A percentile compares a stretch with the other conserved stretches of the same genome.
Evolutionary conservation across 306 rosid genomes (phyloP).

Genomic region (Vigna radiata): DNA sequence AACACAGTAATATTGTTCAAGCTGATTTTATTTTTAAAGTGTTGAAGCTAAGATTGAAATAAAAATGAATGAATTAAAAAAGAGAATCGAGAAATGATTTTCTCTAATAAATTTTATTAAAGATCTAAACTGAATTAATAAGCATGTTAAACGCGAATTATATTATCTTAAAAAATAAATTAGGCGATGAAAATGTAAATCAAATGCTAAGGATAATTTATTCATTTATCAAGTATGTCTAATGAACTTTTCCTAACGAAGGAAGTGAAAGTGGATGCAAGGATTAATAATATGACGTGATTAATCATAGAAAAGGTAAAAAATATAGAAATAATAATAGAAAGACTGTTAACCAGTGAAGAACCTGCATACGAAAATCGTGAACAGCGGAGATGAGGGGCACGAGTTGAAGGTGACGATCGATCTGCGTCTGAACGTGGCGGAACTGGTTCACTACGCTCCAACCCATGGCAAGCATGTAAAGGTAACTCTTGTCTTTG

Average conservation of each 20-base stretch:
- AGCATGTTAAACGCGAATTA: too few species aligned
- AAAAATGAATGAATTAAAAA: background rate
- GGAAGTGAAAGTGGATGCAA: background rate
- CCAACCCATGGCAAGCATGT: slow-evolving; percentile 60
- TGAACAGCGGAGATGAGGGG: slow-evolving; percentile 52
- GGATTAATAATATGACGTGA: background rate
- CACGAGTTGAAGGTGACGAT: slow-evolving; percentile 46
- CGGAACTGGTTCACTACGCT: slow-evolving; percentile 53
- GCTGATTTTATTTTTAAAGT: background rate
- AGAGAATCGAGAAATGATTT: background rate
- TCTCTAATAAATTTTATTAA: background rate
- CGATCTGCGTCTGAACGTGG: slow-evolving; percentile 49
- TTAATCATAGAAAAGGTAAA: background rate
- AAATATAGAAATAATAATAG: background rate
- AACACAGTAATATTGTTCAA: background rate
- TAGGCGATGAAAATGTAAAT: too few species aligned
- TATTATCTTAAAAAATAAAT: too few species aligned
- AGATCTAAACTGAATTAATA: too few species aligned
- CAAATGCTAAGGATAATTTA: too few species aligned
- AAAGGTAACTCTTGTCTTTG: slow-evolving; percentile 49
- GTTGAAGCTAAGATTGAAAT: background rate
- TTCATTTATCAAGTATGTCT: too few species aligned
- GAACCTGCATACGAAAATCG: slow-evolving; percentile 50
- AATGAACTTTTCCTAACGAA: too few species aligned
- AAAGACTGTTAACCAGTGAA: background rate